Evolutionary conservation across 345 rosid genomes (phyloP), one percentile per base, ranked within the genome.

Genomic region (Pistacia integerrima): DNA sequence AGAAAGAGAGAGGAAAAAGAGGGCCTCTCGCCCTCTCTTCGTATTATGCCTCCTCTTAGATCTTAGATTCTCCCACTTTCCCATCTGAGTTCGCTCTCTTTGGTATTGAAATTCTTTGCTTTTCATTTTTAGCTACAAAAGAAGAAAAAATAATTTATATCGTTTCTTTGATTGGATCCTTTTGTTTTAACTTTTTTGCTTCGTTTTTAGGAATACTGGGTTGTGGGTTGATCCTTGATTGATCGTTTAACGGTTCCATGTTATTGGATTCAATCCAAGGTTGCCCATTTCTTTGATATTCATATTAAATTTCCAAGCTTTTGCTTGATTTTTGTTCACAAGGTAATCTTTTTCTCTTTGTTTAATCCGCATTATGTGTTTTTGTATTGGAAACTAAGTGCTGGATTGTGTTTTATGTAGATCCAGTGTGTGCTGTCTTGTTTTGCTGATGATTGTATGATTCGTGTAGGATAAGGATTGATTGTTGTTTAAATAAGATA

Each of bases 21-120:
- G 92, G 91, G 86, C 84, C 83, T 85, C 88, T 83, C 77, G 80
- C 87, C 86, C 90, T 85, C 87, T 82, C 80, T 83, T 84, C 86
- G 82, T 84, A 69, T 79, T 67, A 72, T 78, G 76, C 86, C 77
- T 84, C 83, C 77, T 81, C 79, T 74, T 86, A 67, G 84, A 83
- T 81, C 85, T 81, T 83, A 71, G 78, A 67, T 79, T 84, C 77
- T 78, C 68, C 58, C 54, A 22, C 55, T 80, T 79, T 82, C 69
- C 60, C 79, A 76, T 82, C 84, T 86, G 85, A 84, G 76, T 82
- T 81, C 69, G 79, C 69, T 36, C 61, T 67, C 36, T 73, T 57
- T 76, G 81, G 76, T 81, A 71, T 70, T 48, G 51, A 64, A 76
- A 38, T 20, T 2, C 41, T 52, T 72, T 63, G 58, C 76, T 57